Percentiles rank a stretch among this genome's conserved stretches.
These are phyloP conservation scores for Ceratorhiza oryzae-sativae DNA, from an alignment of 1,284 basidiomycete species.

Conservation along the genomic window DNA sequence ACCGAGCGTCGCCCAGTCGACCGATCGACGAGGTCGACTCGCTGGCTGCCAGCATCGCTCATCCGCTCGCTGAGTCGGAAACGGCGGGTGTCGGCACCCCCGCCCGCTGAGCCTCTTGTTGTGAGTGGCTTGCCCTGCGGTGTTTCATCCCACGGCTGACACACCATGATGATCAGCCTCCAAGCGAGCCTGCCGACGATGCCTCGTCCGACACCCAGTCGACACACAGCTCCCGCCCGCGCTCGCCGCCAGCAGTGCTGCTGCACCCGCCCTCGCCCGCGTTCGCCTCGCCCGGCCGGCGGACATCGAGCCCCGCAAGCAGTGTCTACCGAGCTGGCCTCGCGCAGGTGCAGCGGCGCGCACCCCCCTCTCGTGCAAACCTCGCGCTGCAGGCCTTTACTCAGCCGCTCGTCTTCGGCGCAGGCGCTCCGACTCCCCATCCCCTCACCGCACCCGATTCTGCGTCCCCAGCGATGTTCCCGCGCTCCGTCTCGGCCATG, in stretches of 20 bases:
- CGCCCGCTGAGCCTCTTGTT: background rate
- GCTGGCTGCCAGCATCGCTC: conserved; percentile 24
- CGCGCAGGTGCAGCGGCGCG: conserved; percentile 15
- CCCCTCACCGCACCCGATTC: conserved; percentile 15
- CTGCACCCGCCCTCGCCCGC: conserved; percentile 3
- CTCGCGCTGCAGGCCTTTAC: conserved; percentile 17
- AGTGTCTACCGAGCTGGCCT: conserved; percentile 20
- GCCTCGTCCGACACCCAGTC: conserved; percentile 22
- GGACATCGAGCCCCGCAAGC: conserved; percentile 23
- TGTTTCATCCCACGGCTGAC: conserved; percentile 5
- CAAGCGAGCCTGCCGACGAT: conserved; percentile 7
- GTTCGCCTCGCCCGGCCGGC: conserved; percentile 3
- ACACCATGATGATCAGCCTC: background rate
- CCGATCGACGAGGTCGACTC: conserved; percentile 1
- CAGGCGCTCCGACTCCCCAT: background rate
- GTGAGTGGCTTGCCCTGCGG: background rate
- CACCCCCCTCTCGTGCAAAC: conserved; percentile 21
- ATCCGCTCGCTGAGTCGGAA: conserved; percentile 25
- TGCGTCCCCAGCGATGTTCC: background rate
- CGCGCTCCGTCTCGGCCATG: conserved; percentile 12
- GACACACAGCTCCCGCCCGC: conserved; percentile 20
- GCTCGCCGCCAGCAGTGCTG: conserved; percentile 12
- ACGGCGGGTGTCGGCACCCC: background rate
- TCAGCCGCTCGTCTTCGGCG: conserved; percentile 23
- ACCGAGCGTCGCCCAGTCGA: conserved; percentile 11